Base-by-base conservation (phyloP, 169 alveolate species). In the Blepharisma undulans region DNA sequence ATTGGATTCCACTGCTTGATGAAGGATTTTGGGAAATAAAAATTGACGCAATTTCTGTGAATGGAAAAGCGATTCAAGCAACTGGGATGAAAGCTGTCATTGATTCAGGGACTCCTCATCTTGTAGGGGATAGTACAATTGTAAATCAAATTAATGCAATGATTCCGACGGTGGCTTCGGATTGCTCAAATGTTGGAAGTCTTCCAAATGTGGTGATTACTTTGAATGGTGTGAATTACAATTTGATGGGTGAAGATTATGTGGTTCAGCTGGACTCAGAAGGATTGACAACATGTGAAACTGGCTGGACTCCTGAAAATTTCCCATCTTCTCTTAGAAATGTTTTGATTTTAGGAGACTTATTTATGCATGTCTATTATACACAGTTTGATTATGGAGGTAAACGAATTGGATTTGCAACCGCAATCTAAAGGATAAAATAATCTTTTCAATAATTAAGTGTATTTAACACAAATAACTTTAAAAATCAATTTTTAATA, bases 271-370 rank as follows among this genome's bases (percentile, higher is more conserved):
- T 90, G 72, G 87, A 89, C 87, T 76, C 88, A 32, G 82, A 48
- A 27, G 89, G 84, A 8, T 85, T 85, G 74, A 85, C 94, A 22
- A 88, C 90, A 76, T 95, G 97, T 77, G 80, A 93, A 48, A 27
- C 81, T 79, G 96, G 96, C 48, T 30, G 87, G 25, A 32, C 29
- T 30, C 90, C 88, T 32, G 61, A 87, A 79, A 87, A 88, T 66
- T 48, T 92, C 71, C 92, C 92, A 30, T 34, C 90, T 61, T 84
- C 90, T 72, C 76, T 94, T 87, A 92, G 91, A 71, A 72, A 66
- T 29, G 76, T 88, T 79, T 76, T 92, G 92, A 95, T 95, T 84
- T 90, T 95, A 74, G 97, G 97, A 77, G 96, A 94, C 34, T 77
- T 88, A 76, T 94, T 95, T 93, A 86, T 95, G 94, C 93, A 93